A percentile compares a stretch with the other conserved stretches of the same genome.
These are phyloP conservation scores for Jackrogersella multiformis DNA, from an alignment of 495 filamentous ascomycete genomes.

Conservation along the genomic window DNA sequence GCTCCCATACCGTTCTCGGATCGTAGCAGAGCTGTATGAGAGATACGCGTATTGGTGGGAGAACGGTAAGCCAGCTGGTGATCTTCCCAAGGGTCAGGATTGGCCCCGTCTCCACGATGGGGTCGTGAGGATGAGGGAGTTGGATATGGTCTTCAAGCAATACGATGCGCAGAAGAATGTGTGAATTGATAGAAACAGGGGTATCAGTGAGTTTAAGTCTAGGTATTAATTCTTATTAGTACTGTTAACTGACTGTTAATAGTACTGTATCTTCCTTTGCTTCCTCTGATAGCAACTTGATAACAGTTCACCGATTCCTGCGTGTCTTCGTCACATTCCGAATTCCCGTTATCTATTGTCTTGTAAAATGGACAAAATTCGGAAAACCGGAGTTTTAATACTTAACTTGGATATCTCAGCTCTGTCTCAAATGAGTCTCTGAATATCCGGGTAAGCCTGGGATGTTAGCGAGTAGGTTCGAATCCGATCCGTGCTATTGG, in stretches of 20 bases:
- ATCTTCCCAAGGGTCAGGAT: conserved; percentile 35
- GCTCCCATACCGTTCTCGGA: conserved; percentile 49
- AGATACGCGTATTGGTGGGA: conserved; percentile 50
- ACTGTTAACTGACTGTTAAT: too few species aligned
- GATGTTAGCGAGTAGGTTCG: neutral
- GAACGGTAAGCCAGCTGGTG: conserved; percentile 13
- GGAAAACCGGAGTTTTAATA: neutral
- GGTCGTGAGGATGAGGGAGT: conserved; percentile 41
- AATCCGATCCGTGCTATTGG: neutral
- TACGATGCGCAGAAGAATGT: conserved; percentile 44
- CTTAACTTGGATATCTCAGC: neutral
- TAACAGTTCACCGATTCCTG: neutral
- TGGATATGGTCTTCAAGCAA: conserved; percentile 54
- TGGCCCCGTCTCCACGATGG: conserved; percentile 39
- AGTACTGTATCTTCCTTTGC: neutral
- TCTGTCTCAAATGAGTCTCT: neutral
- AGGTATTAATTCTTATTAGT: too few species aligned
- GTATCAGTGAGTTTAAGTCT: neutral
- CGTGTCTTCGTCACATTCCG: neutral
- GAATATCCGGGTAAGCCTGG: neutral
- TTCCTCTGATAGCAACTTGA: neutral
- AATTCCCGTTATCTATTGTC: conserved; percentile 2
- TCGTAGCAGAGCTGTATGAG: conserved; percentile 62
- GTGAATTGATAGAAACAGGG: neutral
- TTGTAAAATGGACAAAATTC: neutral